These are phyloP conservation scores for Melastoma malabathricum DNA, from an alignment of 345 rosid species.

Conservation along the genomic window DNA sequence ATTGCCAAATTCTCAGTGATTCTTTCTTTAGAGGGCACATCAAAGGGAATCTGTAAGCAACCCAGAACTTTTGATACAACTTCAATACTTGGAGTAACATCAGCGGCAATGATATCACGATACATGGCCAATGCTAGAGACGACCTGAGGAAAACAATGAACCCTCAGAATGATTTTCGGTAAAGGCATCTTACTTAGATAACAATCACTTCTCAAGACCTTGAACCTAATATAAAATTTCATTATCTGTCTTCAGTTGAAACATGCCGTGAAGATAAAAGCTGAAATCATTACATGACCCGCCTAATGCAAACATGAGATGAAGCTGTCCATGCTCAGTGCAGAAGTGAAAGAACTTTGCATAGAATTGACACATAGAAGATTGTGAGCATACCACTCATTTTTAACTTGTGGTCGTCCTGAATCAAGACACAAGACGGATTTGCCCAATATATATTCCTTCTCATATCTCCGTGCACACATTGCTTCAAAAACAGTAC, in stretches of 20 bases:
- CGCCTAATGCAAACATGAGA: not conserved
- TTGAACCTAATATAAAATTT: too few species aligned
- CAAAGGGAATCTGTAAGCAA: slow-evolving; percentile 69
- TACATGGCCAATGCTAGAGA: slow-evolving; percentile 56
- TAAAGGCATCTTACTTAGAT: not conserved
- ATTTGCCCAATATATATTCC: slow-evolving; percentile 47
- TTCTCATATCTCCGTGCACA: slow-evolving; percentile 63
- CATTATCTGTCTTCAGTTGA: too few species aligned
- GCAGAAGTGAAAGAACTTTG: not conserved
- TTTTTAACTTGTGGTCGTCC: slow-evolving; percentile 61
- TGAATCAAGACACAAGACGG: slow-evolving; percentile 45
- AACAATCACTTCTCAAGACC: not conserved
- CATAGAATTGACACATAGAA: slow-evolving; percentile 5
- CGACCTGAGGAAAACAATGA: slow-evolving; percentile 34
- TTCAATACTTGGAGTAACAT: slow-evolving; percentile 52
- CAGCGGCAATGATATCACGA: slow-evolving; percentile 56
- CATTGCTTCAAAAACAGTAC: slow-evolving; percentile 36
- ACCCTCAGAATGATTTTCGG: not conserved
- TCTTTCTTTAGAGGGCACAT: slow-evolving; percentile 44
- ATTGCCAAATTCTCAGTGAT: slow-evolving; percentile 58
- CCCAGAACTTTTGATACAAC: slow-evolving; percentile 76
- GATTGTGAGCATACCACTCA: slow-evolving; percentile 46
- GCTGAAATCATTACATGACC: too few species aligned
- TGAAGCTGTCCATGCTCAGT: not conserved
- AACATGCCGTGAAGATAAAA: too few species aligned